Evolutionary conservation across 2,329 filamentous ascomycete genomes (phyloP).

Genomic region (Monilinia fructigena): DNA sequence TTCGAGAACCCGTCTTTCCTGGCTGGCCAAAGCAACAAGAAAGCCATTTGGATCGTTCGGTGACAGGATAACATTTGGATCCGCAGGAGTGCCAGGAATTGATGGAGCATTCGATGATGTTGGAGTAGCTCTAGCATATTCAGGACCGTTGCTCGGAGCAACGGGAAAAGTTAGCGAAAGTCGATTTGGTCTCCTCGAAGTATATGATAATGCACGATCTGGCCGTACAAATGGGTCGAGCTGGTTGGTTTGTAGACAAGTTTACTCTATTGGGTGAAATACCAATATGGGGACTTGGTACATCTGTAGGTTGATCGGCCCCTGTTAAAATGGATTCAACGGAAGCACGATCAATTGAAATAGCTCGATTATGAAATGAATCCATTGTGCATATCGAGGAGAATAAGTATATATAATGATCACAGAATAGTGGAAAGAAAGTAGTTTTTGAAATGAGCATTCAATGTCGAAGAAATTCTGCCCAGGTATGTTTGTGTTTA

Average conservation of each 20-base stretch:
- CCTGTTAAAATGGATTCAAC: constrained; percentile 39
- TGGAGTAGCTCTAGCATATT: constrained; percentile 36
- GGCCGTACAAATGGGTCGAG: constrained; percentile 27
- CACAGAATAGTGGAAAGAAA: constrained; percentile 28
- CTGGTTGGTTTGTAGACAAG: constrained; percentile 28
- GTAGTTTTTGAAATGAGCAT: constrained; percentile 33
- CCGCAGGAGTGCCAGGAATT: constrained; percentile 35
- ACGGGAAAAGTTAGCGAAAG: constrained; percentile 40
- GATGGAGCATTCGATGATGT: constrained; percentile 36
- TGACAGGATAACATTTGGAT: constrained; percentile 30
- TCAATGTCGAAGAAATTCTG: constrained; percentile 20
- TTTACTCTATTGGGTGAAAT: constrained; percentile 33
- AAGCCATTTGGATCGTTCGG: constrained; percentile 48
- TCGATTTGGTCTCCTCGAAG: constrained; percentile 36
- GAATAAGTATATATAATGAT: constrained; percentile 27
- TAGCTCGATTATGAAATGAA: constrained; percentile 32
- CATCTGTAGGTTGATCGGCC: constrained; percentile 30
- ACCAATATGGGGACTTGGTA: constrained; percentile 35
- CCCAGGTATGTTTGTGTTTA: constrained; percentile 9
- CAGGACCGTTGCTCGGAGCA: constrained; percentile 33
- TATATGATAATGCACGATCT: constrained; percentile 36
- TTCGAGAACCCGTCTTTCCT: constrained; percentile 88
- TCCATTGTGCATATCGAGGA: constrained; percentile 38
- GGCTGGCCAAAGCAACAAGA: constrained; percentile 84
- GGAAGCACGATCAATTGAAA: constrained; percentile 36